Conservation (phyloP, 305 asterid genomes). For the Solanum hybrid region DNA sequence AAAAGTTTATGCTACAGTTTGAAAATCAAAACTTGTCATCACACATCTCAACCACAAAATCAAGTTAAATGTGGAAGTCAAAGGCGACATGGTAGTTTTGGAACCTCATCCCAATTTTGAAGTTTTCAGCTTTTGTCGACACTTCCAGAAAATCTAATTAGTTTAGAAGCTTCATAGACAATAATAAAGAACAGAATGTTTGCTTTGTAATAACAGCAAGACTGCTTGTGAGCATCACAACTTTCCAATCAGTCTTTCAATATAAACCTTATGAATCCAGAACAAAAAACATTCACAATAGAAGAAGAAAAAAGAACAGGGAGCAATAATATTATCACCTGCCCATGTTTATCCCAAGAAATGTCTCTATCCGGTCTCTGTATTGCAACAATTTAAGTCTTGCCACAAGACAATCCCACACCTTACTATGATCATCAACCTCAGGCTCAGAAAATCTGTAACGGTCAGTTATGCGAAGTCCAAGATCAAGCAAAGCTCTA, state of each 20-base stretch:
- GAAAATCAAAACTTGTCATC: background rate
- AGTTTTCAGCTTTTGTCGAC: background rate
- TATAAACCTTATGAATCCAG: background rate
- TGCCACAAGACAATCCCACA: slow-evolving; percentile 74
- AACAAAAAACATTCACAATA: background rate
- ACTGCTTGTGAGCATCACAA: background rate
- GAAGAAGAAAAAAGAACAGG: background rate
- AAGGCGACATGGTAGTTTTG: background rate
- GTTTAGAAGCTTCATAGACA: background rate
- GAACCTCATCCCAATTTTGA: background rate
- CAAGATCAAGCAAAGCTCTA: slow-evolving; percentile 62
- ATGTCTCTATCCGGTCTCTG: slow-evolving; percentile 89
- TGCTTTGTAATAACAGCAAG: background rate
- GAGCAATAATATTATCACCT: slow-evolving; percentile 42
- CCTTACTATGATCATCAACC: slow-evolving; percentile 35
- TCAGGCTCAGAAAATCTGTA: slow-evolving; percentile 52
- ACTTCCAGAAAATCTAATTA: background rate
- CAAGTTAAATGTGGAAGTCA: background rate
- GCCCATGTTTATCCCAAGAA: slow-evolving; percentile 95
- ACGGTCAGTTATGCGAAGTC: slow-evolving; percentile 61
- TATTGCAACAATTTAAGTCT: slow-evolving; percentile 72
- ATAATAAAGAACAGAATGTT: background rate
- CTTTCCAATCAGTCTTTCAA: background rate
- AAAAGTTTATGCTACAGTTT: background rate
- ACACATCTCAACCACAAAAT: background rate